Conservation (phyloP, 1,284 basidiomycete genomes). For the Rhodofomes roseus region DNA sequence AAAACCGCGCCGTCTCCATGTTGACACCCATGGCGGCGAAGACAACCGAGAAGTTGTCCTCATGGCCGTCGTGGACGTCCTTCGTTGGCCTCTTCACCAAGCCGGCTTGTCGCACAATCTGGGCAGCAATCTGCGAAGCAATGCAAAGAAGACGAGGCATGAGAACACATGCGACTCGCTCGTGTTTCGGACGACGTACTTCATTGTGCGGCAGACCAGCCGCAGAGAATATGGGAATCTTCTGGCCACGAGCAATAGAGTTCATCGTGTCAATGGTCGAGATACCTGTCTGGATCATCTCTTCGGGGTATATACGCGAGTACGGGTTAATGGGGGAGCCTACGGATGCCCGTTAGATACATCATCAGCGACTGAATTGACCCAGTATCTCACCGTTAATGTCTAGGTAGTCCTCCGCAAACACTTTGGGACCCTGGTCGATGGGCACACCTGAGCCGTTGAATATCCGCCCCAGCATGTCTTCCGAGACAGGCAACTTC, state of each 20-base stretch:
- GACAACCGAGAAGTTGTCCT: constrained; percentile 99
- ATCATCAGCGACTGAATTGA: background rate
- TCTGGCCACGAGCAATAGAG: constrained; percentile 99
- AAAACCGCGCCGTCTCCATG: constrained; percentile 99
- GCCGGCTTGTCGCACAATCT: constrained; percentile 99
- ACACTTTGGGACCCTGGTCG: constrained; percentile 98
- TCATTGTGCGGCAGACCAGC: constrained; percentile 99
- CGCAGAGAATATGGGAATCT: constrained; percentile 99
- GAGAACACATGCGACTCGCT: constrained; percentile 11
- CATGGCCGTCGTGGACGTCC: constrained; percentile 97
- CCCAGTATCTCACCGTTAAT: constrained; percentile 79
- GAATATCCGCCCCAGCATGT: constrained; percentile 99
- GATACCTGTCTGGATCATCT: constrained; percentile 99
- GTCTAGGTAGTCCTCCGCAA: constrained; percentile 99
- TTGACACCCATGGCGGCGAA: constrained; percentile 99
- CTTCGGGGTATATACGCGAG: constrained; percentile 99
- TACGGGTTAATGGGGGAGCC: constrained; percentile 99
- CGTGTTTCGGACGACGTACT: constrained; percentile 37
- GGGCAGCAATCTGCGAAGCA: constrained; percentile 84
- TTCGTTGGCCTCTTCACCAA: constrained; percentile 94
- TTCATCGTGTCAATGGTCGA: constrained; percentile 99
- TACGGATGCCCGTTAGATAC: constrained; percentile 30
- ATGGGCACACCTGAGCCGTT: constrained; percentile 98
- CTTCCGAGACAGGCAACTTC: constrained; percentile 99
- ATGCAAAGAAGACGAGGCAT: constrained; percentile 5